Evolutionary conservation across 805 yeast species (phyloP).

Genomic region (Pichia phayaonensis): DNA sequence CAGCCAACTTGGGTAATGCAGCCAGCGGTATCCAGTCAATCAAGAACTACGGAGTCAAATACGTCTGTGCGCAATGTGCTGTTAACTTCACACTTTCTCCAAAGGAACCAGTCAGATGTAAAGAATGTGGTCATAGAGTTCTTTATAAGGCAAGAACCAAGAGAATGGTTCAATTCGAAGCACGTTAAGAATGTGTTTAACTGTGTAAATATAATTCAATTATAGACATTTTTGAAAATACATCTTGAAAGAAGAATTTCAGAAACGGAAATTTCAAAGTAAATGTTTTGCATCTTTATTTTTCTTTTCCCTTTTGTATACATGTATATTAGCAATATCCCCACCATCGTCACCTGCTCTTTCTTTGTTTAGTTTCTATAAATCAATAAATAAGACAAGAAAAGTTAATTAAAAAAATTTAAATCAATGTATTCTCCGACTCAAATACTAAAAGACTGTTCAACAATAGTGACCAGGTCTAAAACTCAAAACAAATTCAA

Average conservation of each 20-base stretch:
- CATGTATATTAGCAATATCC: neutral
- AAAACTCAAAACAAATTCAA: neutral
- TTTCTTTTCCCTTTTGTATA: neutral
- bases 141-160: constrained; percentile 94
- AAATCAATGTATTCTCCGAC: neutral
- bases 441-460: neutral
- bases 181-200: constrained; percentile 40
- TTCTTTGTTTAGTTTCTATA: neutral
- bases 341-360: neutral
- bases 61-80: constrained; percentile 96
- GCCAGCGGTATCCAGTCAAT: constrained; percentile 67
- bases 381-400: neutral
- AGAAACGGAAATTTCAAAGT: neutral
- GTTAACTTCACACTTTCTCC: constrained; percentile 78
- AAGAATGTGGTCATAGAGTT: constrained; percentile 97
- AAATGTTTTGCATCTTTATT: neutral
- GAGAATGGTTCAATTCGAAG: constrained; percentile 89
- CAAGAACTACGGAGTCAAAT: constrained; percentile 78
- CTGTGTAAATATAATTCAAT: neutral
- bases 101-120: constrained; percentile 96
- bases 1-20: constrained; percentile 68
- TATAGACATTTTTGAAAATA: neutral
- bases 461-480: neutral
- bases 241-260: neutral
- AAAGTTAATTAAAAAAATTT: neutral